A percentile compares a stretch with the other conserved stretches of the same genome.
Evolutionary conservation across 768 basidiomycete genomes (phyloP).

Genomic region (Suillus cothurnatus): DNA sequence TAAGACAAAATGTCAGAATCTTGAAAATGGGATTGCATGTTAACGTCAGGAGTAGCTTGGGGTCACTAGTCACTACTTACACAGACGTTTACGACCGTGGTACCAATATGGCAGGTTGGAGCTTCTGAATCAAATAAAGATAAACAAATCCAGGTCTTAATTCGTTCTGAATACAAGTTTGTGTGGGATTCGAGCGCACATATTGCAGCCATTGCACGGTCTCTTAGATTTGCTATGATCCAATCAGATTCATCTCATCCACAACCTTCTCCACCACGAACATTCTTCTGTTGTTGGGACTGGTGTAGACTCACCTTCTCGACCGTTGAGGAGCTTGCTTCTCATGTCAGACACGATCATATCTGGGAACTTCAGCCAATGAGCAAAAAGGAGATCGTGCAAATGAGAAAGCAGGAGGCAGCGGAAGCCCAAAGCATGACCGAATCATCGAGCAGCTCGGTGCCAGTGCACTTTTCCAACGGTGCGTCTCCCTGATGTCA

Average conservation of each 20-base stretch:
- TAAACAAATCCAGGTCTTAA: constrained; percentile 19
- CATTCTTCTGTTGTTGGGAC: constrained; percentile 51
- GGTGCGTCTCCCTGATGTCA: background rate
- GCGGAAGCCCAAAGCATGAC: constrained; percentile 25
- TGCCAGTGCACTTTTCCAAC: background rate
- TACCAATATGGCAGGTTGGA: background rate
- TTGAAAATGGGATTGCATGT: constrained; percentile 17
- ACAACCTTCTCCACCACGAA: constrained; percentile 11
- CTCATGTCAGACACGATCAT: constrained; percentile 53
- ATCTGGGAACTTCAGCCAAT: constrained; percentile 46
- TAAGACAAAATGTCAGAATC: constrained; percentile 42
- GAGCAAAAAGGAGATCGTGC: constrained; percentile 44
- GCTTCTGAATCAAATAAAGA: constrained; percentile 17
- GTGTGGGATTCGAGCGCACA: background rate
- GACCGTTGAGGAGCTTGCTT: constrained; percentile 38
- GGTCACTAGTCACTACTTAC: background rate
- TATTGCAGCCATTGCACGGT: background rate
- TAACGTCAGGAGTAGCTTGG: background rate
- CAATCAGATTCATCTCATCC: background rate
- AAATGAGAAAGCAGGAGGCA: constrained; percentile 38
- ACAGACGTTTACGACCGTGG: background rate
- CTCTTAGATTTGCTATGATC: background rate
- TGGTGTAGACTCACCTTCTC: constrained; percentile 51
- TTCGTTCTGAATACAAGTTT: background rate
- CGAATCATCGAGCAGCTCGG: background rate